Evolutionary conservation across 306 rosid species (phyloP).

Genomic region (Vigna radiata): DNA sequence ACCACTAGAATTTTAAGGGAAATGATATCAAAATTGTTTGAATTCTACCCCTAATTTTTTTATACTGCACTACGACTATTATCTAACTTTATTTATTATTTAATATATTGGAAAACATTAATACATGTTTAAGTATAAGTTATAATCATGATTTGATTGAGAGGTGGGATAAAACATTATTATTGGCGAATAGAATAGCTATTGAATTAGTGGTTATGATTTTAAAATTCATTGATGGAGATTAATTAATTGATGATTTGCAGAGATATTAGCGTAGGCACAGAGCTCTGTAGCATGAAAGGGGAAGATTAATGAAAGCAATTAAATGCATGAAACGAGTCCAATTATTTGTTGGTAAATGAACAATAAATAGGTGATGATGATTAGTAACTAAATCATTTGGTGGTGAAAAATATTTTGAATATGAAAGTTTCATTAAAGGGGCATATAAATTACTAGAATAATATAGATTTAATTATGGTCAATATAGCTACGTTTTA

Average conservation of each 20-base stretch:
- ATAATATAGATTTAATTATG: slow-evolving; percentile 29
- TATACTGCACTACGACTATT: too few species aligned
- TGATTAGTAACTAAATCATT: slow-evolving; percentile 36
- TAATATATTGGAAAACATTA: neutral
- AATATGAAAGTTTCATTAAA: slow-evolving; percentile 45
- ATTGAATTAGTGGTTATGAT: neutral
- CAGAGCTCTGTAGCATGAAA: slow-evolving; percentile 29
- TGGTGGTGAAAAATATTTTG: slow-evolving; percentile 1
- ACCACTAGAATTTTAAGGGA: too few species aligned
- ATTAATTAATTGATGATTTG: slow-evolving; percentile 6
- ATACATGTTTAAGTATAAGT: neutral
- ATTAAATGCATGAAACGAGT: slow-evolving; percentile 31
- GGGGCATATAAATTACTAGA: slow-evolving; percentile 8
- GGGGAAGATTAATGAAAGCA: slow-evolving; percentile 17
- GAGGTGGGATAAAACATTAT: neutral
- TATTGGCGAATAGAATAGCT: neutral
- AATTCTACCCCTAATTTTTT: too few species aligned
- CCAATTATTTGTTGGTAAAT: neutral
- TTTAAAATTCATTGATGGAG: neutral
- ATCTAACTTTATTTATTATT: neutral
- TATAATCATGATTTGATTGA: neutral
- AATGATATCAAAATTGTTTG: too few species aligned
- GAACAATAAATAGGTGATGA: slow-evolving; percentile 38
- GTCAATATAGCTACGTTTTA: slow-evolving; percentile 14
- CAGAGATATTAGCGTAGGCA: slow-evolving; percentile 10